Evolutionary conservation across 148 eudicot genomes (phyloP).

Genomic region (Fagopyrum esculentum): DNA sequence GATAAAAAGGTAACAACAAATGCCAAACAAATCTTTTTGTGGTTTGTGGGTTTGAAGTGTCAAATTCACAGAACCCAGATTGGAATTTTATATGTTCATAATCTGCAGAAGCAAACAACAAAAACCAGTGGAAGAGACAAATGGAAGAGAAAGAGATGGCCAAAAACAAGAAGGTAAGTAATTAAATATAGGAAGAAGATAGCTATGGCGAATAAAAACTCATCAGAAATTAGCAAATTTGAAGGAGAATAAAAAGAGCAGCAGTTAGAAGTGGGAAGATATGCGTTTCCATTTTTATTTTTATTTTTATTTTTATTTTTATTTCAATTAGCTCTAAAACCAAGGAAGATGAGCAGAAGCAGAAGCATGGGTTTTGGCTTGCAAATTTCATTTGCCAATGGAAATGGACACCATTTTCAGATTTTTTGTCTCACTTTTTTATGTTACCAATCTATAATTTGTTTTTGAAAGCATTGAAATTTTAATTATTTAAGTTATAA

Average conservation of each 20-base stretch:
- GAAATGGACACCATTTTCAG: neutral
- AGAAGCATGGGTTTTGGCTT: slow-evolving; percentile 10
- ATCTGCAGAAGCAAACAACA: slow-evolving; percentile 11
- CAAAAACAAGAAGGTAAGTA: neutral
- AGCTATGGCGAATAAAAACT: neutral
- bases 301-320: neutral
- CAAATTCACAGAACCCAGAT: slow-evolving; percentile 7
- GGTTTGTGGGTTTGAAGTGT: neutral
- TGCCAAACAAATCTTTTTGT: neutral
- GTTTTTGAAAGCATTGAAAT: no score
- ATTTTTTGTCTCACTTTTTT: neutral
- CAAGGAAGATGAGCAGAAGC: slow-evolving; percentile 6
- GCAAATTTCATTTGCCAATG: neutral
- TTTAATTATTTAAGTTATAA: no score
- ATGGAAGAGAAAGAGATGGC: slow-evolving; percentile 22
- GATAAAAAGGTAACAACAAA: slow-evolving; percentile 5
- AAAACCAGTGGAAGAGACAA: slow-evolving; percentile 15
- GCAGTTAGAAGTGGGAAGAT: neutral
- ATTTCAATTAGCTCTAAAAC: neutral
- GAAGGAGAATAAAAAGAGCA: slow-evolving; percentile 8
- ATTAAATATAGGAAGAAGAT: neutral
- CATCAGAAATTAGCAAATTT: neutral
- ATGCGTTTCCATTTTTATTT: neutral
- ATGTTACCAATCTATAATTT: neutral
- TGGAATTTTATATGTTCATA: neutral